Percentiles rank a stretch among this genome's conserved stretches.
Evolutionary conservation across 768 basidiomycete species (phyloP).

Genomic region (Brasilioporus rufonigricans): DNA sequence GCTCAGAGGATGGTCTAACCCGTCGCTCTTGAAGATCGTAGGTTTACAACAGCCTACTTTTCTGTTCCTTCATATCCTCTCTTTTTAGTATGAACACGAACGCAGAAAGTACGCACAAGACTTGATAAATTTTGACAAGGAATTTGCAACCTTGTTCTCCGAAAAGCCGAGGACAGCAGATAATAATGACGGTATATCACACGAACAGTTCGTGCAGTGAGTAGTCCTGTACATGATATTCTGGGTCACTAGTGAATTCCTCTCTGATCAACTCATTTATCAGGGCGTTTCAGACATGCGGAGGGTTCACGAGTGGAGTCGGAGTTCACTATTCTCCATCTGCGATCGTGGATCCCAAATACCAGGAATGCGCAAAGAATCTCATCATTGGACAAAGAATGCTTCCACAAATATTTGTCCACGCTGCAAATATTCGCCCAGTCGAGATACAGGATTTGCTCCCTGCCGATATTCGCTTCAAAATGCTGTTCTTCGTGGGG

Average conservation of each 20-base stretch:
- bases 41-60: neutral
- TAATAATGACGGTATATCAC: constrained; percentile 29
- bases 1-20: constrained; percentile 37
- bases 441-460: constrained; percentile 39
- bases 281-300: constrained; percentile 35
- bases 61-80: too few species aligned
- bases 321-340: constrained; percentile 39
- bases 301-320: constrained; percentile 33
- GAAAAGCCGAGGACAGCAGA: constrained; percentile 48
- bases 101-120: constrained; percentile 64
- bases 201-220: constrained; percentile 36
- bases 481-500: constrained; percentile 35
- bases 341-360: constrained; percentile 27
- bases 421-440: constrained; percentile 34
- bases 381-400: constrained; percentile 36
- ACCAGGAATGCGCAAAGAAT: constrained; percentile 29
- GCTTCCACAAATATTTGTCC: constrained; percentile 32
- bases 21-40: too few species aligned
- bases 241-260: neutral
- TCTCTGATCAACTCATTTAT: neutral
- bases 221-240: neutral
- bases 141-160: constrained; percentile 24
- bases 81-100: too few species aligned
- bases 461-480: constrained; percentile 34
- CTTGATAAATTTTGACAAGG: constrained; percentile 66